Conservation (phyloP, 352 stramenopile genomes). For the Achlya hypogyna region DNA sequence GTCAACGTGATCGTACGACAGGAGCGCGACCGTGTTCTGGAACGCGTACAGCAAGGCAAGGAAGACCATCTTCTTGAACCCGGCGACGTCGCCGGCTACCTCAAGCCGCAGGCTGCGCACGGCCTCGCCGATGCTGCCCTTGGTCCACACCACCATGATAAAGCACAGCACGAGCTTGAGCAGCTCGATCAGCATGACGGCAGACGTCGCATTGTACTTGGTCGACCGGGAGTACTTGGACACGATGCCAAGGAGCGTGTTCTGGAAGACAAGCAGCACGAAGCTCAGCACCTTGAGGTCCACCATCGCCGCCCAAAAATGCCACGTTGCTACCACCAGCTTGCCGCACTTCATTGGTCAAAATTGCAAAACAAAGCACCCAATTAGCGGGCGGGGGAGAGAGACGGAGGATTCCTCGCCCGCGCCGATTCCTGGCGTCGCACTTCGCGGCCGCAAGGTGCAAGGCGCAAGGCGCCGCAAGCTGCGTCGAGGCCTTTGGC, state of each 20-base stretch:
- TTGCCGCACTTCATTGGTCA: neutral
- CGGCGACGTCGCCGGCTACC: constrained; percentile 64
- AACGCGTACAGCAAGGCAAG: constrained; percentile 79
- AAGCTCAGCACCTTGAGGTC: constrained; percentile 77
- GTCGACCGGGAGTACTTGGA: constrained; percentile 81
- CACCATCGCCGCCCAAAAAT: constrained; percentile 10
- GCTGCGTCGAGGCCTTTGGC: no score
- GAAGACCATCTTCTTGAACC: constrained; percentile 78
- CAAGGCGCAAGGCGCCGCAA: no score
- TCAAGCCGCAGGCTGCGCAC: constrained; percentile 56
- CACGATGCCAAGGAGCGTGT: constrained; percentile 77
- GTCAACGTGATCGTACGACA: constrained; percentile 84
- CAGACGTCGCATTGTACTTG: constrained; percentile 77
- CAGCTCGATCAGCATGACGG: constrained; percentile 71
- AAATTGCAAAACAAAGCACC: neutral
- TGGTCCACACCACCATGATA: constrained; percentile 47
- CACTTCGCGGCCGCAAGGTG: no score
- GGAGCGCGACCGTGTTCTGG: constrained; percentile 81
- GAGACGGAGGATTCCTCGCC: no score
- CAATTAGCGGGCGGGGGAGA: no score
- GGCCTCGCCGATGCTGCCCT: constrained; percentile 40
- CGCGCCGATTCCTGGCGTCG: no score
- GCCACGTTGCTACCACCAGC: neutral
- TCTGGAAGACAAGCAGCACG: constrained; percentile 80
- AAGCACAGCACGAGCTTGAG: constrained; percentile 79